Conservation (phyloP, 2,329 filamentous ascomycete genomes). For the Alternaria panax region DNA sequence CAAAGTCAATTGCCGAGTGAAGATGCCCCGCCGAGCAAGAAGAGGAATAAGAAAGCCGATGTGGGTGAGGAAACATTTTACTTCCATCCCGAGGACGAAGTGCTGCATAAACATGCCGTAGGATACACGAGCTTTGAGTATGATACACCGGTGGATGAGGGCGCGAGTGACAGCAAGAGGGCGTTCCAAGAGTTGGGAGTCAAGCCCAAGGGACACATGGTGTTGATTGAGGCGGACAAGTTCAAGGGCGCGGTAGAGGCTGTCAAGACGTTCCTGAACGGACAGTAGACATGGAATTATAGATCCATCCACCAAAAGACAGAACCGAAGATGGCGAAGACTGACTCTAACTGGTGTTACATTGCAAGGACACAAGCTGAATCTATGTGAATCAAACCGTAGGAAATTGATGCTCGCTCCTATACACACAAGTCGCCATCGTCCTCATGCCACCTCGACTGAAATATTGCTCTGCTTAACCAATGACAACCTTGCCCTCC, state of each 20-base stretch:
- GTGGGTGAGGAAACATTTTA: conserved; percentile 70
- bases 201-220: conserved; percentile 81
- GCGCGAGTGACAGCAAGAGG: conserved; percentile 86
- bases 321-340: neutral
- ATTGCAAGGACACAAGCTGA: conserved; percentile 46
- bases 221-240: conserved; percentile 81
- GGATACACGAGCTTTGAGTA: conserved; percentile 77
- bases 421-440: conserved; percentile 41
- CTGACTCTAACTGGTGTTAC: conserved; percentile 49
- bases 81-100: conserved; percentile 96
- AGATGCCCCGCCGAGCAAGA: conserved; percentile 51
- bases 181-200: conserved; percentile 95
- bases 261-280: conserved; percentile 73
- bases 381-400: conserved; percentile 41
- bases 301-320: neutral
- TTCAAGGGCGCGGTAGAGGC: conserved; percentile 79
- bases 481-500: conserved; percentile 87
- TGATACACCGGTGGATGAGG: conserved; percentile 77
- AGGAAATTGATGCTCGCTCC: conserved; percentile 46
- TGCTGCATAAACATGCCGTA: conserved; percentile 77
- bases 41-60: conserved; percentile 51
- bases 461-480: conserved; percentile 63
- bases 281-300: conserved; percentile 21
- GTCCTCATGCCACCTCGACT: conserved; percentile 7
- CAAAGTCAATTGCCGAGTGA: conserved; percentile 74